Percentiles rank a stretch among this genome's conserved stretches.
These are phyloP conservation scores for Camellia sinensis DNA, from an alignment of 148 eudicot genomes.

Conservation along the genomic window DNA sequence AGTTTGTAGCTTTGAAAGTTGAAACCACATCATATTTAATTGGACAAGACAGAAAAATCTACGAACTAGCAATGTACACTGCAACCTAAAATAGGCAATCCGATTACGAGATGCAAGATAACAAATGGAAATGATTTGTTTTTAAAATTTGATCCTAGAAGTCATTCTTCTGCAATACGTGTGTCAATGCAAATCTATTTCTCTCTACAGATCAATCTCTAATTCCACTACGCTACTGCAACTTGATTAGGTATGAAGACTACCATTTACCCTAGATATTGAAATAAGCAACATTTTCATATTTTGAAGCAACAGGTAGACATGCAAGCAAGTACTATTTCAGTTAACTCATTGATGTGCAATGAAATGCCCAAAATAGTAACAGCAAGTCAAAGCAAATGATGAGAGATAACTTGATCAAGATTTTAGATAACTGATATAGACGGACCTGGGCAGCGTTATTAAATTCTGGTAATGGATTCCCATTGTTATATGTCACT, in stretches of 20 bases:
- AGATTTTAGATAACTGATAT: slow-evolving; percentile 4
- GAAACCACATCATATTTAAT: too few relatives aligned
- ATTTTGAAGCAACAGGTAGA: neutral
- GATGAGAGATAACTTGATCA: slow-evolving; percentile 9
- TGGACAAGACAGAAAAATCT: too few relatives aligned
- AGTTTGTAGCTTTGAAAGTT: too few relatives aligned
- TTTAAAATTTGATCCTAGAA: neutral
- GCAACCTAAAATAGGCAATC: too few relatives aligned
- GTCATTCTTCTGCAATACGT: too few relatives aligned
- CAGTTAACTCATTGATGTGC: neutral
- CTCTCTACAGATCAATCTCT: neutral
- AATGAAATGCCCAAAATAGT: slow-evolving; percentile 3
- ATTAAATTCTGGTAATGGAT: slow-evolving; percentile 80
- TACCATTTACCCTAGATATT: neutral
- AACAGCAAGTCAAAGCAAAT: neutral
- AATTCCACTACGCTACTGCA: neutral
- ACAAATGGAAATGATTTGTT: too few relatives aligned
- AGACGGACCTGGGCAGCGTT: slow-evolving; percentile 87
- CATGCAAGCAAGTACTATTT: neutral
- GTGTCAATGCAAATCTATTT: neutral
- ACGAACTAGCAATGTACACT: too few relatives aligned
- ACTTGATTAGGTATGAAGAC: neutral
- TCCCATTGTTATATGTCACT: slow-evolving; percentile 85
- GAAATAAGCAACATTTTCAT: neutral
- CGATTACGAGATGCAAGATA: too few relatives aligned